Conservation (phyloP, 805 yeast genomes). For the Saccharomycopsis selenospora region DNA sequence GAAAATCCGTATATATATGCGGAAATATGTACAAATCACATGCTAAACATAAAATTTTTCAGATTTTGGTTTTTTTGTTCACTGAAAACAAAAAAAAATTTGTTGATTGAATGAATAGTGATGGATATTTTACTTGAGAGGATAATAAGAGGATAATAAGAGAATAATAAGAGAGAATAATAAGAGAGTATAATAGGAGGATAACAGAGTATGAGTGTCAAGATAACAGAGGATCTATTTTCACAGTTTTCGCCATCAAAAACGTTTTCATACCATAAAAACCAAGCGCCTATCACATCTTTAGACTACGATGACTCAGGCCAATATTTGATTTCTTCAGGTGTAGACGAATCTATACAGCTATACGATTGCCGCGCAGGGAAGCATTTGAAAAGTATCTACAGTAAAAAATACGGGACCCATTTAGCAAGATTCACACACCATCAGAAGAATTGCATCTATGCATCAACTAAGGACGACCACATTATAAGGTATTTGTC, state of each 20-base stretch:
- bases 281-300: conserved; percentile 53
- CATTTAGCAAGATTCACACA: conserved; percentile 82
- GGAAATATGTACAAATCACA: not conserved
- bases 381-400: conserved; percentile 56
- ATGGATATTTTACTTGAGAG: not conserved
- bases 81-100: not conserved
- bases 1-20: too few relatives aligned
- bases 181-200: too few relatives aligned
- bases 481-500: conserved; percentile 70
- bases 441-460: conserved; percentile 60
- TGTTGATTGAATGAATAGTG: conserved; percentile 10
- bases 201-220: conserved; percentile 19
- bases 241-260: conserved; percentile 37
- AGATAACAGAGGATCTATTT: conserved; percentile 26
- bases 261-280: conserved; percentile 40
- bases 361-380: conserved; percentile 73
- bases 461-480: conserved; percentile 77
- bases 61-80: not conserved
- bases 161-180: not conserved
- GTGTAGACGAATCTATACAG: conserved; percentile 77
- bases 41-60: not conserved
- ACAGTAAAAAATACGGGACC: conserved; percentile 87
- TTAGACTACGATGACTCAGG: conserved; percentile 82
- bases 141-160: not conserved
- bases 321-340: conserved; percentile 63